Evolutionary conservation across 495 filamentous ascomycete species (phyloP), one percentile per base, ranked within the genome.

Genomic region (Tetracladium setigerum): DNA sequence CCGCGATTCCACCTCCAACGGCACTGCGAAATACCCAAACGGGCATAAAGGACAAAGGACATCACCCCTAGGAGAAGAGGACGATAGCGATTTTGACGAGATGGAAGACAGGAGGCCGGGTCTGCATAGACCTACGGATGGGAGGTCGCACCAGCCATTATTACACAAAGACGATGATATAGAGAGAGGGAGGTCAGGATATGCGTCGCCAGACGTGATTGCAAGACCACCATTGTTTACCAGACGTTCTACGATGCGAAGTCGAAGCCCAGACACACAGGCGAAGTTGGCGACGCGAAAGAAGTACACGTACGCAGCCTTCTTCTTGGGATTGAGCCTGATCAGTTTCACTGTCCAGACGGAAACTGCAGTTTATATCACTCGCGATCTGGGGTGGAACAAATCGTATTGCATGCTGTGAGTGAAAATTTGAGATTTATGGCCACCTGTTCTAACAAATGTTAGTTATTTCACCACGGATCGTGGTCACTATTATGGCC

Each of bases 331-430:
- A 4, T 53, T 95, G 48, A 90, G 83, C 56, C 67, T 98, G 56
- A 67, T 90, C 15, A 81, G 83, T 58, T 98, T 98, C 65, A 70
- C 68, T 27, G 67, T 95, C 5, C 92, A 98, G 72, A 96, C 92
- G 5, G 90, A 95, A 70, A 89, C 95, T 12, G 89, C 92, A 3
- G 81, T 89, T 7, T 90, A 95, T 62, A 89, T 98, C 34, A 88
- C 95, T 63, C 79, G 87, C 64, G 81, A 89, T 34, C 62, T 95
- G 48, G 73, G 79, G 30, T 98, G 92, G 92, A 79, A 91, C 61
- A 97, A 98, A 67, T 83, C 91, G 18, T 98, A 96, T 70, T 89
- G 84, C 71, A 98, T 98, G 92, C 74, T 98, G 76, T 98, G 70
- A 45, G 55, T 58, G 12, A 3, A 10, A 33, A 19, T 2, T 15